Evolutionary conservation across 2,329 filamentous ascomycete species (phyloP).

Genomic region (Colletotrichum sp.): DNA sequence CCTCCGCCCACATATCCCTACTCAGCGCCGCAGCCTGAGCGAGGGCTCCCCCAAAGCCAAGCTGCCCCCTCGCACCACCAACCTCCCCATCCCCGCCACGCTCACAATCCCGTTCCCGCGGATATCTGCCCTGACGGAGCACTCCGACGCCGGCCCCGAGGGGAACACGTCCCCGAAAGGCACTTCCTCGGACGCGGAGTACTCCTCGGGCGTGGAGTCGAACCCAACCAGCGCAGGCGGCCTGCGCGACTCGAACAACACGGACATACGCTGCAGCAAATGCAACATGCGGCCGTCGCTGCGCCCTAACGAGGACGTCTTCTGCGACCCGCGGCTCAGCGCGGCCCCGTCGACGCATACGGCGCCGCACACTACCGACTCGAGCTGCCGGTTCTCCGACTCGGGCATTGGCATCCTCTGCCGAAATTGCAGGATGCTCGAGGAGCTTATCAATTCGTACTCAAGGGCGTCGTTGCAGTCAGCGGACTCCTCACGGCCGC

Average conservation of each 20-base stretch:
- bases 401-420: slow-evolving; percentile 18
- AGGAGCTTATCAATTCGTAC: slow-evolving; percentile 17
- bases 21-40: neutral
- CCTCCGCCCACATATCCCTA: neutral
- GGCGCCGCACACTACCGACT: neutral
- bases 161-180: neutral
- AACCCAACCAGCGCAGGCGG: slow-evolving; percentile 7
- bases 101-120: slow-evolving; percentile 10
- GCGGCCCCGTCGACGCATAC: neutral
- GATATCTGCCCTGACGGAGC: slow-evolving; percentile 14
- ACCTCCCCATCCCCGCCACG: neutral
- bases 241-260: neutral
- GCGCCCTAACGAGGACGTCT: slow-evolving; percentile 1
- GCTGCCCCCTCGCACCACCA: neutral
- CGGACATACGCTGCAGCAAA: slow-evolving; percentile 16
- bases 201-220: slow-evolving; percentile 13
- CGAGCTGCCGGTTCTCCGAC: slow-evolving; percentile 11
- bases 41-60: neutral
- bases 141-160: neutral
- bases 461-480: slow-evolving; percentile 9
- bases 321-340: neutral
- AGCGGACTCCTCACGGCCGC: neutral
- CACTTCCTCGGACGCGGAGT: slow-evolving; percentile 5
- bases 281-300: slow-evolving; percentile 16
- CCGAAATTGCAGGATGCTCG: slow-evolving; percentile 11